Percentiles rank a stretch among this genome's conserved stretches.
Evolutionary conservation across 208 protist genomes (phyloP).

Genomic region (Trypanosomatidae sp.): DNA sequence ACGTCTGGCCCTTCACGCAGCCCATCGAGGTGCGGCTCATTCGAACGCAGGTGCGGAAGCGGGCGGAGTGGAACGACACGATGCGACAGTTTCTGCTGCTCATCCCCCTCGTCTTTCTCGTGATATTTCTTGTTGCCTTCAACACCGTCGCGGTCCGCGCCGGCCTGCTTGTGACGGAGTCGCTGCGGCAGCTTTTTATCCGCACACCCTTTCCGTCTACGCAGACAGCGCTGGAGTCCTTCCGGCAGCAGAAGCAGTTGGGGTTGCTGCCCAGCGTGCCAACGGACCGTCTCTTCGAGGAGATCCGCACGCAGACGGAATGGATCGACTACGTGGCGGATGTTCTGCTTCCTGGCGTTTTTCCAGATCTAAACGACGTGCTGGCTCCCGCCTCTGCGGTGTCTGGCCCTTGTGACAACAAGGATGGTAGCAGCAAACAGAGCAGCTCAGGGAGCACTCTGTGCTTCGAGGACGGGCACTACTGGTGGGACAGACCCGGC

Average conservation of each 20-base stretch:
- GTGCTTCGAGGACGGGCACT: not conserved
- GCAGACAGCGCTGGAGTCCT: constrained; percentile 5
- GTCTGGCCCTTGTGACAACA: too few species aligned
- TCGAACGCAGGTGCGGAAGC: constrained; percentile 1
- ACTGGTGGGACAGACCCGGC: too few species aligned
- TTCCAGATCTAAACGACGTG: not conserved
- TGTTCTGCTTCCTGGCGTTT: constrained; percentile 4
- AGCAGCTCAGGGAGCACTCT: not conserved
- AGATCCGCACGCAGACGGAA: constrained; percentile 19
- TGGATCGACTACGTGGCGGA: constrained; percentile 21
- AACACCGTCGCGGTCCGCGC: not conserved
- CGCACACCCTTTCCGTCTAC: constrained; percentile 15
- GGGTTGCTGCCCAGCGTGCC: not conserved
- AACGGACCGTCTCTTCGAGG: constrained; percentile 8
- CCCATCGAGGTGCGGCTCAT: not conserved
- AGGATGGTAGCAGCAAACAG: not conserved
- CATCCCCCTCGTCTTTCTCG: constrained; percentile 8
- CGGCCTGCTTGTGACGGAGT: constrained; percentile 5
- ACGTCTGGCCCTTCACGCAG: constrained; percentile 16
- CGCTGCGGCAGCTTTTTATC: constrained; percentile 8
- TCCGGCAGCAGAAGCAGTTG: constrained; percentile 10
- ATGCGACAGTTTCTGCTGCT: constrained; percentile 16
- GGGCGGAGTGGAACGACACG: constrained; percentile 15
- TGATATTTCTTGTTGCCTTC: constrained; percentile 3
- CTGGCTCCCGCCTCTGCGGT: too few species aligned